phyloP scores from a whole-genome alignment of 1,139 yeast species.

The Sugiyamaella pinicola region DNA sequence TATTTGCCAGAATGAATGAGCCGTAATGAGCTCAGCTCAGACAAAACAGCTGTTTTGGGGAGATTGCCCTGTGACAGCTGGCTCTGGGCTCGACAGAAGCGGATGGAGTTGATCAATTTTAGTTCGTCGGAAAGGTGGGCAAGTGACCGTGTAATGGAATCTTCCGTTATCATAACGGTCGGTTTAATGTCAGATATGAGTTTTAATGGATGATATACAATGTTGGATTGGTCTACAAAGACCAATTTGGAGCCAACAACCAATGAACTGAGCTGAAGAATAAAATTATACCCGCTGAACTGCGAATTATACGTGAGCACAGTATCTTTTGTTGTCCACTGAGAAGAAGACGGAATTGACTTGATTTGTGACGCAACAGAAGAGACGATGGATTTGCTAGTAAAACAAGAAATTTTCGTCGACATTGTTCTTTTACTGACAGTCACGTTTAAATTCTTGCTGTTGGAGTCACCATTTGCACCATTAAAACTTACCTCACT shows the following conservation, averaged over 20 bases:
- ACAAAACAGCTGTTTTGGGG: constrained; percentile 32
- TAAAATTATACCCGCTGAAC: constrained; percentile 34
- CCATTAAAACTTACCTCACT: constrained; percentile 13
- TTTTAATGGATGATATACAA: constrained; percentile 32
- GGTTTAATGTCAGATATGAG: constrained; percentile 31
- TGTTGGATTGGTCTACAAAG: constrained; percentile 35
- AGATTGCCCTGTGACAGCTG: constrained; percentile 35
- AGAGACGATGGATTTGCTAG: constrained; percentile 38
- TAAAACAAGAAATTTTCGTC: constrained; percentile 25
- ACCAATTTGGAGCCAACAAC: constrained; percentile 36
- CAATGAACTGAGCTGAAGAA: constrained; percentile 41
- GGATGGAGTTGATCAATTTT: constrained; percentile 24
- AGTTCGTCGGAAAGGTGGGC: constrained; percentile 29
- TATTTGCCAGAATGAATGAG: constrained; percentile 35
- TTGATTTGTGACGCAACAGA: constrained; percentile 44
- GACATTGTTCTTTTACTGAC: background rate
- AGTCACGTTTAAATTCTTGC: no score
- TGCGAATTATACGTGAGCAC: constrained; percentile 40
- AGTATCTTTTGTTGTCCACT: constrained; percentile 37
- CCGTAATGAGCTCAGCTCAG: constrained; percentile 36
- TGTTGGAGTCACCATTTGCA: no score
- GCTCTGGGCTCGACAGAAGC: constrained; percentile 31
- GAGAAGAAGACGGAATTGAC: constrained; percentile 38
- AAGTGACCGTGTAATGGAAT: constrained; percentile 36
- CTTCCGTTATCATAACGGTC: constrained; percentile 40